Evolutionary conservation across 805 yeast species (phyloP), one percentile per base, ranked within the genome.

Genomic region (Aciculoconidium aculeatum): DNA sequence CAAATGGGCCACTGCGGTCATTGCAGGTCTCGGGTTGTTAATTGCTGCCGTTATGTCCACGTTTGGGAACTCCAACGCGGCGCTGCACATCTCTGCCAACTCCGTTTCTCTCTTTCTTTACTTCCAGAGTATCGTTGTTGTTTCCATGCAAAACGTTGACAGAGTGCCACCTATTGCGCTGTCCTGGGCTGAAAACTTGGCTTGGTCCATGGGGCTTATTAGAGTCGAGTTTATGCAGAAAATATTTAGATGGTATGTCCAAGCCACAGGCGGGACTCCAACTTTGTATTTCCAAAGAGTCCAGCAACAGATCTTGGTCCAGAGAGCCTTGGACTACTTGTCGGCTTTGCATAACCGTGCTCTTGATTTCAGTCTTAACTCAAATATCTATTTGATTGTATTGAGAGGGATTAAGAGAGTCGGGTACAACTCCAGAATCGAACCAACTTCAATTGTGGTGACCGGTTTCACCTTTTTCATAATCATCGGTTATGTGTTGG

Each of bases 141-240:
- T 87, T 24, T 67, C 80, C 16, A 84, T 88, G 95, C 73, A 79
- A 53, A 80, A 81, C 38, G 95, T 86, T 27, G 85, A 80, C 46
- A 66, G 80, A 34, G 79, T 84, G 4, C 96, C 96, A 6, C 96
- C 96, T 11, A 85, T 88, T 47, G 96, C 95, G 6, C 70, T 82
- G 8, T 77, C 95, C 7, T 88, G 96, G 96, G 66, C 87, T 5
- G 94, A 84, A 54, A 87, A 88, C 49, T 65, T 88, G 47, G 87
- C 86, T 16, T 88, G 96, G 96, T 84, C 95, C 2, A 83, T 88
- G 82, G 96, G 96, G 2, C 66, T 88, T 36, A 84, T 88, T 43
- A 66, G 80, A 51, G 72, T 82, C 22, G 46, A 49, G 3, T 88
- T 87, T 51, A 83, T 88, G 95, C 95, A 88, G 57, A 62, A 75